Percentiles rank a stretch among this genome's conserved stretches.
phyloP scores from a whole-genome alignment of 148 eudicot species.

The Spergularia bocconei region DNA sequence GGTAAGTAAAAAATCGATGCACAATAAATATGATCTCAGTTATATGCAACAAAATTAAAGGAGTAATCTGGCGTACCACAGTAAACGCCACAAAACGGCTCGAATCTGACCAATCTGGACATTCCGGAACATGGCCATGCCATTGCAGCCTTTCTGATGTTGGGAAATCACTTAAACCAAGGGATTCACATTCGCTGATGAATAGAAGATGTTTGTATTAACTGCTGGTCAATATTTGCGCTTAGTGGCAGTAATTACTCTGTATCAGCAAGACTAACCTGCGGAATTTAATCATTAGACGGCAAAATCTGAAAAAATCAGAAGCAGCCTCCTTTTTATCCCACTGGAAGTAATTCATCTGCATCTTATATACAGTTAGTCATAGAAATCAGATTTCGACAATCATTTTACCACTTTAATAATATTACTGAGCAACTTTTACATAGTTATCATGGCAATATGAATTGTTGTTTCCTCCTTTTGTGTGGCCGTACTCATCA shows the following conservation, averaged over 20 bases:
- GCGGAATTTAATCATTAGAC: conserved; percentile 76
- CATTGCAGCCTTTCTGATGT: conserved; percentile 95
- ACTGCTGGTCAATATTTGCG: neutral
- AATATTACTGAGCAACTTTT: conserved; percentile 14
- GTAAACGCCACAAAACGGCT: conserved; percentile 93
- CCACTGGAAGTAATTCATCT: conserved; percentile 95
- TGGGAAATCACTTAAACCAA: conserved; percentile 82
- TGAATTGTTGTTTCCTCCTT: conserved; percentile 98
- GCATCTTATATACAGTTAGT: conserved; percentile 37
- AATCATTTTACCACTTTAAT: conserved; percentile 1
- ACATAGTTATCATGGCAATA: conserved; percentile 98
- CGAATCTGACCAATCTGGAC: conserved; percentile 87
- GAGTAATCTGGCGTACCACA: conserved; percentile 45
- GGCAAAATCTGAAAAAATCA: conserved; percentile 86
- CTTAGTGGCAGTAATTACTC: neutral
- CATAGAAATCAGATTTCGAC: conserved; percentile 2
- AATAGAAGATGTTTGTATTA: neutral
- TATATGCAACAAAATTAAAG: neutral
- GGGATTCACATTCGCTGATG: conserved; percentile 83
- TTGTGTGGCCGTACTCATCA: conserved; percentile 97
- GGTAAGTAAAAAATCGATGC: too few relatives aligned
- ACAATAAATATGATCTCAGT: neutral
- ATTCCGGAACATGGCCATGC: conserved; percentile 79
- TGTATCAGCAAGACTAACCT: conserved; percentile 38
- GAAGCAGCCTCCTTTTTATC: conserved; percentile 75